Base-by-base conservation (phyloP, 2,329 filamentous ascomycete genomes). In the Trichoderma sp. region DNA sequence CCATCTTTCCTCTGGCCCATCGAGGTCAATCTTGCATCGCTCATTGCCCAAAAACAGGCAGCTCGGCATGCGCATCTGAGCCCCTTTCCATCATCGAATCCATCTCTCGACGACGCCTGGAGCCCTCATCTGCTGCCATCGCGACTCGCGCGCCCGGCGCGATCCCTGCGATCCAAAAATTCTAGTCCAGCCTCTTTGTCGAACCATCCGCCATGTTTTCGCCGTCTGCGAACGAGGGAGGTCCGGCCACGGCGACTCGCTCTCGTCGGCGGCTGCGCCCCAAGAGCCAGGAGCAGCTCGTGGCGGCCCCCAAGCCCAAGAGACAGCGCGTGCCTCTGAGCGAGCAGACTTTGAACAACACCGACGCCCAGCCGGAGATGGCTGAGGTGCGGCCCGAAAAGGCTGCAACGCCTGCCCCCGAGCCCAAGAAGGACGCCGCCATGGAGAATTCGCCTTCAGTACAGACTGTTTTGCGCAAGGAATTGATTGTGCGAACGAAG, bases 261-360 rank as follows among this genome's bases (percentile, higher is more conserved):
- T 87, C 86, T 74, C 86, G 88, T 69, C 85, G 88, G 70, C 85
- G 88, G 68, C 87, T 88, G 77, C 85, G 88, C 69, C 87, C 87
- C 61, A 77, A 81, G 73, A 87, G 83, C 74, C 81, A 84, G 68
- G 88, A 90, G 69, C 83, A 80, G 75, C 78, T 86, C 64, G 78
- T 80, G 59, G 83, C 86, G 71, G 85, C 87, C 74, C 88, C 88
- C 32, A 90, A 89, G 78, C 84, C 87, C 14, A 90, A 90, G 81
- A 85, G 88, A 71, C 86, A 87, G 75, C 83, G 88, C 72, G 79
- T 87, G 63, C 85, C 85, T 34, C 76, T 89, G 72, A 83, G 82
- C 66, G 86, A 89, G 70, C 83, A 87, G 74, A 87, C 85, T 66
- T 86, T 86, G 76, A 76, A 82, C 71, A 85, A 85, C 69, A 83